Conservation (phyloP, 495 filamentous ascomycete genomes). For the Filosporella fistucella region DNA sequence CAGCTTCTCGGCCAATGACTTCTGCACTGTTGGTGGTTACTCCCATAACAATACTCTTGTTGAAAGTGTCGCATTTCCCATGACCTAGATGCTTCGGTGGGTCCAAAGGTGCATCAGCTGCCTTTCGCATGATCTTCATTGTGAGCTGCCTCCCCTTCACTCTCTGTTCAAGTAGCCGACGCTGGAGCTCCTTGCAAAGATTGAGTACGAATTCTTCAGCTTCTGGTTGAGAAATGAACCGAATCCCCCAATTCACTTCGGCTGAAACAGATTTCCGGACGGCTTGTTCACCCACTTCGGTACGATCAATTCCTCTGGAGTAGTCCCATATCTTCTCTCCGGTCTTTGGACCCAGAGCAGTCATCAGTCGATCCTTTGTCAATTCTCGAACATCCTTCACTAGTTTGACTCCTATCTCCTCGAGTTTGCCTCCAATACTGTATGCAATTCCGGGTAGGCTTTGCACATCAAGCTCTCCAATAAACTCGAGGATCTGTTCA, state of each 20-base stretch:
- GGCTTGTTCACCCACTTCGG: conserved; percentile 79
- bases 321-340: conserved; percentile 91
- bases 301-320: conserved; percentile 78
- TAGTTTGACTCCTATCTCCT: conserved; percentile 76
- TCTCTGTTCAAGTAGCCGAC: conserved; percentile 70
- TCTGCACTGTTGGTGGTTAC: conserved; percentile 73
- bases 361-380: conserved; percentile 67
- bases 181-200: conserved; percentile 76
- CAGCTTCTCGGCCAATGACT: conserved; percentile 69
- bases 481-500: conserved; percentile 69
- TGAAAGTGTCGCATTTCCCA: conserved; percentile 90
- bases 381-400: conserved; percentile 77
- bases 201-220: conserved; percentile 85
- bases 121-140: conserved; percentile 87
- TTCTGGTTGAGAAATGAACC: conserved; percentile 84
- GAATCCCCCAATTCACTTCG: conserved; percentile 97
- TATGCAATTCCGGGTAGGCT: conserved; percentile 85
- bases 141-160: conserved; percentile 86
- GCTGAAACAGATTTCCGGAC: conserved; percentile 88
- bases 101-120: conserved; percentile 82
- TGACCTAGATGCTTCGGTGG: conserved; percentile 93
- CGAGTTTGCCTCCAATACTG: conserved; percentile 76
- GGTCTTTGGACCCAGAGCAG: conserved; percentile 80
- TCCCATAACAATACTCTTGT: conserved; percentile 78
- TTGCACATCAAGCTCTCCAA: conserved; percentile 70